A percentile compares a stretch with the other conserved stretches of the same genome.
Evolutionary conservation across 2,329 filamentous ascomycete genomes (phyloP).

Genomic region (Raffaelea ambrosiae): DNA sequence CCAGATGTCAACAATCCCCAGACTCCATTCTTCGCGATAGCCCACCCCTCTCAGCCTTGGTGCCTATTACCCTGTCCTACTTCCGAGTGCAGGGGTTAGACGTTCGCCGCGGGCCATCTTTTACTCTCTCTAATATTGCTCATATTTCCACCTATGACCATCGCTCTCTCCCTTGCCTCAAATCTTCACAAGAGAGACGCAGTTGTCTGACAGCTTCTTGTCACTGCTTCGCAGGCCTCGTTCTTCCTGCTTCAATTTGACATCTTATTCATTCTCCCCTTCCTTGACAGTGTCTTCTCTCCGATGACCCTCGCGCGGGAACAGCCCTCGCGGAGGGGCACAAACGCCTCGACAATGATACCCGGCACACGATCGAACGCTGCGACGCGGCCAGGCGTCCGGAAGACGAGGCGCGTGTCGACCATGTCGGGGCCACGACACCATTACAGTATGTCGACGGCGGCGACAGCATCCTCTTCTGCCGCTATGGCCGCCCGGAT

Average conservation of each 20-base stretch:
- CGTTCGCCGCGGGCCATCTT: no score
- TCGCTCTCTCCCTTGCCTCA: no score
- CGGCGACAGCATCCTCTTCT: conserved; percentile 6
- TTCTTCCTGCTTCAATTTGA: no score
- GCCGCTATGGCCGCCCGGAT: conserved; percentile 13
- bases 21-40: not conserved
- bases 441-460: conserved; percentile 6
- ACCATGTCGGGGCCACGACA: conserved; percentile 11
- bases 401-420: conserved; percentile 15
- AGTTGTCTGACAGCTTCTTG: no score
- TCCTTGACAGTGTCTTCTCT: no score
- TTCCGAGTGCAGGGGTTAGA: not conserved
- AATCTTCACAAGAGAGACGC: no score
- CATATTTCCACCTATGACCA: no score
- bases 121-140: not conserved
- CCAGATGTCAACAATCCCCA: not conserved
- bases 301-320: conserved; percentile 7
- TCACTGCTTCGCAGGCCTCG: no score
- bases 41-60: not conserved
- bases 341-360: conserved; percentile 15
- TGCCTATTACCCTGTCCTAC: no score
- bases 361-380: conserved; percentile 9
- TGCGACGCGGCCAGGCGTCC: conserved; percentile 20
- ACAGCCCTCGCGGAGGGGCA: conserved; percentile 19
- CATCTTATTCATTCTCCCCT: no score